Evolutionary conservation across 257 asterid genomes (phyloP), one percentile per base, ranked within the genome.

Genomic region (Cruciata laevipes): DNA sequence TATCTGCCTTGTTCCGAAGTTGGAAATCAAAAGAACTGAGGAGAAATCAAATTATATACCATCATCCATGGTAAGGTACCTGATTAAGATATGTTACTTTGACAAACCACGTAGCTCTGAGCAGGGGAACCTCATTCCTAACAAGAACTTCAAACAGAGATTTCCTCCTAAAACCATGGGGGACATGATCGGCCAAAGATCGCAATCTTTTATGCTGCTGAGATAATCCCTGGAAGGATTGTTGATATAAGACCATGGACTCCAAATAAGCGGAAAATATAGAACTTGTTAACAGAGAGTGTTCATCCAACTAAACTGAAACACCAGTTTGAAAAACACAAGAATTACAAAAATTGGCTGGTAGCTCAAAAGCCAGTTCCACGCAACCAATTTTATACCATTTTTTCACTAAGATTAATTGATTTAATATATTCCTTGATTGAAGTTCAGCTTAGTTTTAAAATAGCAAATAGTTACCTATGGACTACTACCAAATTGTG

Each of bases 81-180:
- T 91, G 99, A 86, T 95, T 95, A 64, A 95, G 98, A 79, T 91
- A 91, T 35, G 86, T 95, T 52, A 95, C 93, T 89, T 91, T 95
- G 76, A 95, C 83, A 81, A 90, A 95, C 99, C 99, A 95, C 2
- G 99, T 87, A 59, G 99, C 97, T 82, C 96, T 85, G 77, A 87
- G 74, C 77, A 95, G 73, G 1, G 99, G 97, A 74, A 95, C 95
- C 76, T 90, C 85, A 81, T 95, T 91, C 78, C 87, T 78, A 73
- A 87, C 81, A 38, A 95, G 90, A 78, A 89, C 91, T 86, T 91
- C 99, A 68, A 95, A 82, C 52, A 89, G 94, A 59, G 94, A 82
- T 75, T 76, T 91, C 83, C 73, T 86, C 77, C 91, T 76, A 76
- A 82, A 89, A 74, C 97, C 99, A 83, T 91, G 96, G 71, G 99